Conservation (phyloP, 2,329 filamentous ascomycete genomes). For the Microdochium bolleyi region DNA sequence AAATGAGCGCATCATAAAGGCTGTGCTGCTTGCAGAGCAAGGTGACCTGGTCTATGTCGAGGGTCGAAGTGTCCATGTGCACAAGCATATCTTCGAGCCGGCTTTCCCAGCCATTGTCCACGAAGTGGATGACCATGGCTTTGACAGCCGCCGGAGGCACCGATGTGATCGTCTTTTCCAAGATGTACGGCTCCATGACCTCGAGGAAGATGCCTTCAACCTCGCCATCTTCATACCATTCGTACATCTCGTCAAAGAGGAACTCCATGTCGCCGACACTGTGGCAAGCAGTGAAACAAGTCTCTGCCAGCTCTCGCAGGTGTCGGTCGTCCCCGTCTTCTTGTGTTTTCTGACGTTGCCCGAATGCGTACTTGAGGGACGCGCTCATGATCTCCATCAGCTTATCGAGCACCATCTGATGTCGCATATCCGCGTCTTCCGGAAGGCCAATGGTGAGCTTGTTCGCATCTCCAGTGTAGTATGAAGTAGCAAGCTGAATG, state of each 20-base stretch:
- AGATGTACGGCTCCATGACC: constrained; percentile 78
- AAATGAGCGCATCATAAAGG: constrained; percentile 90
- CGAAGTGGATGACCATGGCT: constrained; percentile 74
- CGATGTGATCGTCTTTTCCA: constrained; percentile 65
- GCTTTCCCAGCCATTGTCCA: constrained; percentile 64
- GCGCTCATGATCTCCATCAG: constrained; percentile 89
- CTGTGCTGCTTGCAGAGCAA: constrained; percentile 83
- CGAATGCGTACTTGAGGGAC: constrained; percentile 83
- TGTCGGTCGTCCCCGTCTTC: constrained; percentile 44
- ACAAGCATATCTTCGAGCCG: constrained; percentile 92
- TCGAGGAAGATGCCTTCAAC: constrained; percentile 75
- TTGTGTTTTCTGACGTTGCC: constrained; percentile 48
- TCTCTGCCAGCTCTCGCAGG: constrained; percentile 70
- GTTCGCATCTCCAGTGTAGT: constrained; percentile 86
- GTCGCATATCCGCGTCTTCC: constrained; percentile 68
- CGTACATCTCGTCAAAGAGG: constrained; percentile 84
- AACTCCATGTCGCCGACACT: constrained; percentile 73
- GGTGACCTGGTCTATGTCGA: constrained; percentile 92
- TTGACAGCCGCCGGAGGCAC: constrained; percentile 83
- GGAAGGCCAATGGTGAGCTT: constrained; percentile 91
- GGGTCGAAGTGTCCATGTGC: constrained; percentile 78
- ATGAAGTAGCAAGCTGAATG: constrained; percentile 82
- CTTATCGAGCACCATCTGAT: constrained; percentile 79
- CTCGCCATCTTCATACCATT: constrained; percentile 75
- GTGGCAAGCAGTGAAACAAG: constrained; percentile 76